These are phyloP conservation scores for Straminergon stramineum DNA, from an alignment of 225 moss, liverwort and hornwort genomes.

Conservation along the genomic window DNA sequence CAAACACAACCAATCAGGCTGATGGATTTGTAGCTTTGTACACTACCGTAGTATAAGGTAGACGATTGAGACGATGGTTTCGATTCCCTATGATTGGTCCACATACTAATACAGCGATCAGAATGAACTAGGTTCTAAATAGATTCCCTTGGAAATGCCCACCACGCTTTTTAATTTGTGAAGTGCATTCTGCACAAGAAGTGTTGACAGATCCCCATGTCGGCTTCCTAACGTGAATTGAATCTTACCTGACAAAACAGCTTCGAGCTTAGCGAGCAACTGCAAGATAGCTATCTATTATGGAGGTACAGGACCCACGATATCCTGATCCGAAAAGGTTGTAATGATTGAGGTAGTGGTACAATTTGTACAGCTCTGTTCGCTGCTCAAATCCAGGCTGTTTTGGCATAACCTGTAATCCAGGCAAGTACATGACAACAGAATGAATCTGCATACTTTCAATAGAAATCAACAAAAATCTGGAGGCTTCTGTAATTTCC, in stretches of 20 bases:
- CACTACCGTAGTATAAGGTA: background rate
- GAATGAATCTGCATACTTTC: background rate
- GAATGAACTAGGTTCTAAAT: background rate
- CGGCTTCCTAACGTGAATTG: background rate
- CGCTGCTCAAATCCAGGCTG: constrained; percentile 87
- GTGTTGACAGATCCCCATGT: background rate
- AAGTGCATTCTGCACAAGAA: background rate
- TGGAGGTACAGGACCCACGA: constrained; percentile 64
- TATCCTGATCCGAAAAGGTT: constrained; percentile 96
- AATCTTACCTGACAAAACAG: background rate
- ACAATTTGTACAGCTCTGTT: constrained; percentile 78
- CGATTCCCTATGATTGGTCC: background rate
- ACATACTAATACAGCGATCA: background rate
- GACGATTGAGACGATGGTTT: background rate
- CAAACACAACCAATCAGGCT: background rate
- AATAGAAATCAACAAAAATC: background rate
- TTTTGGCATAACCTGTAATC: constrained; percentile 74
- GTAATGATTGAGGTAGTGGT: constrained; percentile 98
- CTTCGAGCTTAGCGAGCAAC: constrained; percentile 17
- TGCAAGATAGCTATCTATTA: constrained; percentile 52
- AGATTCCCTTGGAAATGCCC: background rate
- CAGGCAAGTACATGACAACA: background rate
- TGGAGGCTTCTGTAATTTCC: background rate
- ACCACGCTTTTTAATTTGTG: background rate
- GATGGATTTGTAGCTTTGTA: background rate